Base-by-base conservation (phyloP, 2,329 filamentous ascomycete genomes). In the Colletotrichum musae region DNA sequence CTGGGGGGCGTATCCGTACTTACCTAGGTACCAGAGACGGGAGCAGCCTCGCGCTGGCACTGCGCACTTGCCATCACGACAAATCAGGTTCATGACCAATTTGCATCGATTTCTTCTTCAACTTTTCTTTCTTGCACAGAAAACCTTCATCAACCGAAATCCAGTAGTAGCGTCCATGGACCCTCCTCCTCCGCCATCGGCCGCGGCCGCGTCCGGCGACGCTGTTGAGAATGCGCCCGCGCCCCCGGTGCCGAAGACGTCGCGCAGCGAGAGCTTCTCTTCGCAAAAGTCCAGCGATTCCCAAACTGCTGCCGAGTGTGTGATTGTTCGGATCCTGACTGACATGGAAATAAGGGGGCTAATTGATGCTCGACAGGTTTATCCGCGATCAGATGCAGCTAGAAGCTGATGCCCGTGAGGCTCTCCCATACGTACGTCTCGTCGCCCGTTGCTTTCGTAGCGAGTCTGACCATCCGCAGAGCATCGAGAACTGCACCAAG, bases 331-430 rank as follows among this genome's bases (percentile, higher is more conserved):
- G 13, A 26, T 18, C 12, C 32, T 54, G 9, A 15, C 50, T 24
- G 24, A 47, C 16, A n/a, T 18, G 5, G 5, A 58, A 47, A 32
- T 63, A n/a, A 43, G 10, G n/a, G 13, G 45, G 5, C 5, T 58
- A 6, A 32, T 43, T 13, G 39, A 32, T 28, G 41, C 16, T 41
- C 59, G 10, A 5, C 64, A 95, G 93, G 32, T 98, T 97, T 78
- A 94, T 99, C 73, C 90, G 94, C 75, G 91, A 91, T 64, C 96
- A 99, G 79, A 91, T 98, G 77, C 91, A 92, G 73, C 91, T 99
- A 61, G 96, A 99, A 82, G 94, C 93, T 21, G 96, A 99, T 82
- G 96, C 96, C 54, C 94, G 95, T 74, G 95, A 99, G 85, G 93
- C 93, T 70, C 88, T 99, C 6, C 96, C 96, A 73, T 99, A 97